Conservation (phyloP, 306 rosid genomes). For the Spatholobus suberectus region DNA sequence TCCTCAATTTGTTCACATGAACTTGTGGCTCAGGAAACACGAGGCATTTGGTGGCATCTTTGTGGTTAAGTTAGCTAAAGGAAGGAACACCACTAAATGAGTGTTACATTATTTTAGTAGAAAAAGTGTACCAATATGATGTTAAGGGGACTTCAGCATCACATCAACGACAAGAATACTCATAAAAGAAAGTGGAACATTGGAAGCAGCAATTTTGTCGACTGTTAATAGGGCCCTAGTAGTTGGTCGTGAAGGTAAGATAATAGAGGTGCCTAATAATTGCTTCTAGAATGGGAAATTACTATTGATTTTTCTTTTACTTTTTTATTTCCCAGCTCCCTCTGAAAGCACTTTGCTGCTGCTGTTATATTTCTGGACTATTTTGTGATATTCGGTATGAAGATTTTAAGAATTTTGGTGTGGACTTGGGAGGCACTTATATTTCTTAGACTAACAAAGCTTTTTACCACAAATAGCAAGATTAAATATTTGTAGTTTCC, state of each 20-base stretch:
- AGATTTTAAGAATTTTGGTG: neutral
- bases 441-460: neutral
- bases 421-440: neutral
- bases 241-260: neutral
- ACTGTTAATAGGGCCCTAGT: conserved; percentile 15
- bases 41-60: conserved; percentile 13
- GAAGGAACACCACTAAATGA: neutral
- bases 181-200: conserved; percentile 6
- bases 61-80: neutral
- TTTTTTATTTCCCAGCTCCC: neutral
- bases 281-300: neutral
- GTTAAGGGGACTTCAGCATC: neutral
- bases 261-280: neutral
- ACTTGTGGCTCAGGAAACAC: conserved; percentile 2
- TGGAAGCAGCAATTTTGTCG: conserved; percentile 2
- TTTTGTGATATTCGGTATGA: neutral
- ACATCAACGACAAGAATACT: neutral
- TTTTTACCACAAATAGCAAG: neutral
- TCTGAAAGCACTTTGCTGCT: neutral
- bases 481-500: neutral
- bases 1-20: neutral
- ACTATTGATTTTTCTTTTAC: neutral
- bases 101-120: neutral
- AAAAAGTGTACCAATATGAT: neutral
- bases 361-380: neutral